These are phyloP conservation scores for Sisymbrium altissimum DNA, from an alignment of 345 rosid species.

Conservation along the genomic window DNA sequence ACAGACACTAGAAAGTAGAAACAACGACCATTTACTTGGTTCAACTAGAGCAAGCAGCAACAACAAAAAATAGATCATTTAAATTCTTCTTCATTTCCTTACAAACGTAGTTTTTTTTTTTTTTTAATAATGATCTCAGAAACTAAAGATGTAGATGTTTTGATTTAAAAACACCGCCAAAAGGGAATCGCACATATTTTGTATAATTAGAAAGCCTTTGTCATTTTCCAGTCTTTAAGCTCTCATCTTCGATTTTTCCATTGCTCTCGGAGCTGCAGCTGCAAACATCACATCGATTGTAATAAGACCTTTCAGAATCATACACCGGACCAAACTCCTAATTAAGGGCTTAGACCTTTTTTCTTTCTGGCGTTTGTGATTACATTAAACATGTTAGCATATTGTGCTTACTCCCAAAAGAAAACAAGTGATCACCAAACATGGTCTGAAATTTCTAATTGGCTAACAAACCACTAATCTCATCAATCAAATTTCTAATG, in stretches of 20 bases:
- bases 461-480: background rate
- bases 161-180: slow-evolving; percentile 26
- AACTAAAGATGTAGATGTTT: slow-evolving; percentile 12
- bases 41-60: slow-evolving; percentile 14
- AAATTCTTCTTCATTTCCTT: slow-evolving; percentile 27
- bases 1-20: background rate
- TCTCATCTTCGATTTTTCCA: slow-evolving; percentile 35
- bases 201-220: slow-evolving; percentile 31
- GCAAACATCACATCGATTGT: background rate
- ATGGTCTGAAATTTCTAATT: background rate
- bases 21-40: slow-evolving; percentile 21
- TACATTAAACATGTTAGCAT: background rate
- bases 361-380: background rate
- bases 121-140: slow-evolving; percentile 3
- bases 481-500: background rate
- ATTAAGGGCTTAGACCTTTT: background rate
- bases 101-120: slow-evolving; percentile 6
- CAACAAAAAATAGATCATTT: slow-evolving; percentile 15
- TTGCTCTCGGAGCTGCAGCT: slow-evolving; percentile 38
- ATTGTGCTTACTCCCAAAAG: background rate
- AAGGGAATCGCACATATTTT: slow-evolving; percentile 22
- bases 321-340: background rate
- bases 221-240: slow-evolving; percentile 23
- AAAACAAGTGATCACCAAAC: background rate
- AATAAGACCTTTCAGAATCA: background rate